Evolutionary conservation across 2,329 filamentous ascomycete species (phyloP), one percentile per base, ranked within the genome.

Genomic region (Davidsoniella australis): DNA sequence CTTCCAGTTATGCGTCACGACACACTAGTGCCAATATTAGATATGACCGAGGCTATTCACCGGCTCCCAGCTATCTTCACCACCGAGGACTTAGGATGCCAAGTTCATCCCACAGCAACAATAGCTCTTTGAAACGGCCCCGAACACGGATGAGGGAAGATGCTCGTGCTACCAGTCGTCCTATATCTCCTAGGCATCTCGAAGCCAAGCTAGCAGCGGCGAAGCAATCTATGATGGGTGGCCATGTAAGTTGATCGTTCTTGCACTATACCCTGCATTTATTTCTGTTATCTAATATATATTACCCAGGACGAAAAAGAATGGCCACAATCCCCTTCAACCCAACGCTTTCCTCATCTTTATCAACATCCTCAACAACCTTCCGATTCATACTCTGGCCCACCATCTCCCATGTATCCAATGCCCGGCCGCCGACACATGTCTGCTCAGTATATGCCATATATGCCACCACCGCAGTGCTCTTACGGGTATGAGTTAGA

Each of bases 1-100:
- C 49, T 38, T 51, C 49, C n/a, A 51, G 49, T 23, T 45, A 39
- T 37, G 49, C 33, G 12, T 39, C 45, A 20, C 40, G 18, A 23
- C 12, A 33, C 2, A 17, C 41, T n/a, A 36, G 16, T 17, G 26
- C 14, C 10, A 45, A 26, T 16, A 37, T 44, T 9, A 36, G 20
- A 20, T 33, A 39, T 5, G 24, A 48, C 29, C 20, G 45, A 4
- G 41, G 41, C 3, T 51, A 48, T 37, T 37, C 41, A 3, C 29
- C 33, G 38, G n/a, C 45, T n/a, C 49, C 45, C n/a, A 38, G 45
- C 17, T 45, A 51, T 18, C 14, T 51, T 20, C 26, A 41, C 3
- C 36, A 23, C n/a, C 24, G 23, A 33, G 36, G 45, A 24, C 37
- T 45, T n/a, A 33, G 41, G 36, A 44, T 46, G 7, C 41, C 45